Percentiles rank a stretch among this genome's conserved stretches.
These are phyloP conservation scores for Paecilomyces variotii DNA, from an alignment of 2,329 filamentous ascomycete genomes.

Conservation along the genomic window DNA sequence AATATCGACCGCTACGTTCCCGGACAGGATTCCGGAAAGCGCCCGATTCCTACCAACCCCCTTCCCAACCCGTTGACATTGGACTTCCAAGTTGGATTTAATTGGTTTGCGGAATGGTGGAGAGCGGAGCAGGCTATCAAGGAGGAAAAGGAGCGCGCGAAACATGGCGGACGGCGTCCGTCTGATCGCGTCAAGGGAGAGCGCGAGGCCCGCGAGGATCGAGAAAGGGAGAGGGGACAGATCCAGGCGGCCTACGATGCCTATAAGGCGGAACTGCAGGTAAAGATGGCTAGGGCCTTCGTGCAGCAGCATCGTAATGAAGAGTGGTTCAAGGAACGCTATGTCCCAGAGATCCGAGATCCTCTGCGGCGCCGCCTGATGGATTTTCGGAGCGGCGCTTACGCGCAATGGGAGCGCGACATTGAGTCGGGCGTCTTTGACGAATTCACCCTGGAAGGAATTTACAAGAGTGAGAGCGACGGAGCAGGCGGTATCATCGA, in stretches of 20 bases:
- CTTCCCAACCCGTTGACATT: constrained; percentile 55
- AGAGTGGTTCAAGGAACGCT: constrained; percentile 97
- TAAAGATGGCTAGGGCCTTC: constrained; percentile 76
- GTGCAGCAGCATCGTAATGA: constrained; percentile 89
- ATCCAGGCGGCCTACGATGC: constrained; percentile 58
- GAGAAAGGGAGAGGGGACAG: constrained; percentile 53
- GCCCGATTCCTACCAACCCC: constrained; percentile 47
- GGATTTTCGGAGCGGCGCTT: constrained; percentile 69
- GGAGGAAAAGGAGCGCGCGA: constrained; percentile 55
- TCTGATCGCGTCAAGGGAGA: constrained; percentile 53
- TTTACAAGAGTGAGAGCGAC: constrained; percentile 88
- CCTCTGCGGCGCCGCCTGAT: constrained; percentile 66
- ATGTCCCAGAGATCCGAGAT: constrained; percentile 74
- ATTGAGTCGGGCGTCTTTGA: constrained; percentile 80
- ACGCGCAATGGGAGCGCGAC: constrained; percentile 83
- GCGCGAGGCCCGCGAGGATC: constrained; percentile 54
- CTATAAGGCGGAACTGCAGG: constrained; percentile 58
- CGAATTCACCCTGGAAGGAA: constrained; percentile 86
- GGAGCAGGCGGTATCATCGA: constrained; percentile 77
- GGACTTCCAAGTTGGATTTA: constrained; percentile 60
- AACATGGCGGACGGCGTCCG: constrained; percentile 49
- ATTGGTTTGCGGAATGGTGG: constrained; percentile 63
- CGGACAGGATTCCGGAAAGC: constrained; percentile 49
- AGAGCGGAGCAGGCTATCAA: constrained; percentile 55
- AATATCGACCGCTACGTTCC: constrained; percentile 60